Percentiles rank a stretch among this genome's conserved stretches.
These are phyloP conservation scores for Nissolia schottii DNA, from an alignment of 306 rosid genomes.

Conservation along the genomic window DNA sequence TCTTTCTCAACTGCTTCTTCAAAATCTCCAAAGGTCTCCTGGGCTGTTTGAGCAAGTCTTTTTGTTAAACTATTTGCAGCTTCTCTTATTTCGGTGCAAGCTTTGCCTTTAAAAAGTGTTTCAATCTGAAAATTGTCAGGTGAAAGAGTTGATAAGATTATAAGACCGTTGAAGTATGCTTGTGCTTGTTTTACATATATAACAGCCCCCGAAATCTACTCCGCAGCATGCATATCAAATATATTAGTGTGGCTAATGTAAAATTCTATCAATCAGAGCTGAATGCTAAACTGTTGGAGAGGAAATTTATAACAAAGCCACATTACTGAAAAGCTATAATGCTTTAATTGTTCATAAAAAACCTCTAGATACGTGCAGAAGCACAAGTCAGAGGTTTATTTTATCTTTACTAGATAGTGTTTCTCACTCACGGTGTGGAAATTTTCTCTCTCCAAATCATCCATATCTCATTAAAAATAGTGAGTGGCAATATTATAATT, in stretches of 20 bases:
- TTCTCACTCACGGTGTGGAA: neutral
- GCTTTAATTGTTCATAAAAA: neutral
- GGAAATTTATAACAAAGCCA: neutral
- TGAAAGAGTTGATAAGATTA: constrained; percentile 13
- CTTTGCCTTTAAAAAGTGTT: constrained; percentile 75
- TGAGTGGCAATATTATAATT: neutral
- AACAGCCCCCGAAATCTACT: constrained; percentile 5
- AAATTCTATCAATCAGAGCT: neutral
- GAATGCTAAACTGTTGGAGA: neutral
- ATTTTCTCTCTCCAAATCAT: neutral
- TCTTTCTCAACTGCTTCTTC: constrained; percentile 97
- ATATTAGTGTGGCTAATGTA: constrained; percentile 2
- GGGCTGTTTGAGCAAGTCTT: constrained; percentile 88
- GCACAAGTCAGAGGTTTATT: neutral
- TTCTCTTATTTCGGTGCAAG: constrained; percentile 75
- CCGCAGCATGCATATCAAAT: neutral
- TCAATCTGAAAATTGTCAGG: constrained; percentile 57
- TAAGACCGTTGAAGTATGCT: constrained; percentile 1
- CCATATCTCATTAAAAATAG: neutral
- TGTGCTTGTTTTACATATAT: neutral
- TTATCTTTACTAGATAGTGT: neutral
- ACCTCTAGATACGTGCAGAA: neutral
- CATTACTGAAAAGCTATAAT: neutral
- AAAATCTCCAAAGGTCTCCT: constrained; percentile 93
- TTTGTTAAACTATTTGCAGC: constrained; percentile 79